Evolutionary conservation across 192 early-diverging fungal species (phyloP), one percentile per base, ranked within the genome.

Genomic region (Pilobolus umbonatus): DNA sequence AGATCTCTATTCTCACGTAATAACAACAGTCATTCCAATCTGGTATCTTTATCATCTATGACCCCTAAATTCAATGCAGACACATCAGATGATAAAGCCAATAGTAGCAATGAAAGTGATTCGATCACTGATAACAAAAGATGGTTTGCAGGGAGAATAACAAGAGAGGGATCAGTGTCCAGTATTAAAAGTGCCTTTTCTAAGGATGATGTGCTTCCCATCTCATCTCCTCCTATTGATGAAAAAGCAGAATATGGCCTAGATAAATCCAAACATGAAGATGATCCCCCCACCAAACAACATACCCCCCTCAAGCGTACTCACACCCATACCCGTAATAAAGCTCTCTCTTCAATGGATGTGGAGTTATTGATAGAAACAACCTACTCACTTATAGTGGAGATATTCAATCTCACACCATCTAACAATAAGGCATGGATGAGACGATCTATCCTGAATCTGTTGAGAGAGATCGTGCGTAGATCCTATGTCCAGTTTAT

Each of bases 351-450:
- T 12, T 1, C 60, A 6, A 46, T 48, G 36, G 60, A 61, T 51
- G 60, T 62, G 0, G 70, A 72, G 24, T 28, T 72, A 19, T 36
- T 72, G 39, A 72, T 72, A 21, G 70, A 72, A 46, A 72, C 70
- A 0, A 62, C 70, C 0, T 72, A 62, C 57, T 64, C 70, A 1
- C 21, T 72, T 5, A 46, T 72, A 1, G 64, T 62, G 7, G 70
- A 72, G 42, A 62, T 67, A 2, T 72, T 72, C 38, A 57, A 72
- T 8, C 55, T 72, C 1, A 61, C 69, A 5, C 45, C 55, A 2
- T 46, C 62, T 10, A 72, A 65, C 40, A 61, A 72, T 25, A 62
- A 55, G 21, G 70, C 64, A 9, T 72, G 70, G 70, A 42, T 72
- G 55, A 58, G 70, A 32, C 54, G 70, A 31, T 65, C 70, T 2